Base-by-base conservation (phyloP, 2,329 filamentous ascomycete genomes). In the Exophiala dermatitidis region DNA sequence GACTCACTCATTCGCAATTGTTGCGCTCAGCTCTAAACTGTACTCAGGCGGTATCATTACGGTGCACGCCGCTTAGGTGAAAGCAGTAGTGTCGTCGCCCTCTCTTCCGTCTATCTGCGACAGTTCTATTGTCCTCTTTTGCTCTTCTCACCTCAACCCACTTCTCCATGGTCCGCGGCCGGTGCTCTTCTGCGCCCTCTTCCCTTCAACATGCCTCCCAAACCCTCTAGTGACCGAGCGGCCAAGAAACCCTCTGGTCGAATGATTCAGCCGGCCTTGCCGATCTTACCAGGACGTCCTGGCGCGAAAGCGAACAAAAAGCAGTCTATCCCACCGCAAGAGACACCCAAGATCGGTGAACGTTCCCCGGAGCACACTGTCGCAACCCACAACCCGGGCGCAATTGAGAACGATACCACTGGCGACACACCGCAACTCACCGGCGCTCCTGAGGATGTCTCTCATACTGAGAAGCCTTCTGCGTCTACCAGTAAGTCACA, bases 191-290 rank as follows among this genome's bases (percentile, higher is more conserved):
- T 38, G 46, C 44, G 50, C 46, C 46, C 40, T 56, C 46, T 45
- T 30, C 41, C 46, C 32, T 28, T 44, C 53, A 53, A 6, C 5
- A 56, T 56, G 53, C 48, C 49, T 30, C 41, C 53, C 41, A 48
- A 51, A 47, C 38, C 48, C 29, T 12, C 33, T 8, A 44, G n/a
- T 34, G 42, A 50, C 42, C 48, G 34, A 40, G 5, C 34, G 8
- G 5, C 9, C 12, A 51, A 28, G 37, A 56, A 52, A 28, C 8
- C 30, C 9, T 38, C 43, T 8, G 31, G 12, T 41, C 55, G 52
- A 38, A 54, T 57, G 49, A 46, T 57, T 3, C 55, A 57, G 33
- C 55, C 55, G 19, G 55, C 55, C 3, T 36, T 57, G 26, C 54
- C 54, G 12, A 48, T 44, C 2, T 38, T 57, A 19, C 48, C 55